These are phyloP conservation scores for Delitschia confertaspora DNA, from an alignment of 495 filamentous ascomycete genomes.

Conservation along the genomic window DNA sequence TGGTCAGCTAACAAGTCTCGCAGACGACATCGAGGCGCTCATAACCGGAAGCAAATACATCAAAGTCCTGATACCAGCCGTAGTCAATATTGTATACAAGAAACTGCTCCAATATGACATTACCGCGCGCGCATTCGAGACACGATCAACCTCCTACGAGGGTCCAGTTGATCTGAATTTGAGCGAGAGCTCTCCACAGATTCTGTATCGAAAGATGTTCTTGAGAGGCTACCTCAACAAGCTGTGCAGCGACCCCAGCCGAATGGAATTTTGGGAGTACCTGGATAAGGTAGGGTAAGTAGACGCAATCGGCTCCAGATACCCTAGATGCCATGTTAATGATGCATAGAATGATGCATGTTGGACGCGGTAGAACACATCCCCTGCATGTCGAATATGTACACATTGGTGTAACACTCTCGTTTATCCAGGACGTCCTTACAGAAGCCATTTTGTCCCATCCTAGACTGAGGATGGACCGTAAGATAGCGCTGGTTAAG, in stretches of 20 bases:
- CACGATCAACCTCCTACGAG: conserved; percentile 54
- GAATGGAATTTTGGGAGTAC: conserved; percentile 71
- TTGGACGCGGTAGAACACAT: conserved; percentile 52
- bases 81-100: conserved; percentile 69
- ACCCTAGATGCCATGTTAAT: neutral
- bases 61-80: conserved; percentile 61
- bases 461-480: conserved; percentile 50
- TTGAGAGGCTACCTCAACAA: conserved; percentile 60
- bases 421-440: conserved; percentile 65
- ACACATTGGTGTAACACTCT: conserved; percentile 59
- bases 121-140: conserved; percentile 61
- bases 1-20: conserved; percentile 1
- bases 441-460: conserved; percentile 65
- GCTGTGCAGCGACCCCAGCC: conserved; percentile 59
- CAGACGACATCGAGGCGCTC: conserved; percentile 62
- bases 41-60: conserved; percentile 59
- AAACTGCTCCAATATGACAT: conserved; percentile 68
- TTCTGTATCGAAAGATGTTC: conserved; percentile 68
- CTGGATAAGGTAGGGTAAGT: conserved; percentile 62
- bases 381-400: conserved; percentile 68
- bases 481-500: conserved; percentile 59
- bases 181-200: conserved; percentile 58
- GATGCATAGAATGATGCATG: conserved; percentile 52
- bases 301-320: neutral
- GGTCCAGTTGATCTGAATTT: conserved; percentile 52